Percentiles rank a stretch among this genome's conserved stretches.
Conservation (phyloP, 371 early-diverging fungal species). For the Mucor velutinosus region DNA sequence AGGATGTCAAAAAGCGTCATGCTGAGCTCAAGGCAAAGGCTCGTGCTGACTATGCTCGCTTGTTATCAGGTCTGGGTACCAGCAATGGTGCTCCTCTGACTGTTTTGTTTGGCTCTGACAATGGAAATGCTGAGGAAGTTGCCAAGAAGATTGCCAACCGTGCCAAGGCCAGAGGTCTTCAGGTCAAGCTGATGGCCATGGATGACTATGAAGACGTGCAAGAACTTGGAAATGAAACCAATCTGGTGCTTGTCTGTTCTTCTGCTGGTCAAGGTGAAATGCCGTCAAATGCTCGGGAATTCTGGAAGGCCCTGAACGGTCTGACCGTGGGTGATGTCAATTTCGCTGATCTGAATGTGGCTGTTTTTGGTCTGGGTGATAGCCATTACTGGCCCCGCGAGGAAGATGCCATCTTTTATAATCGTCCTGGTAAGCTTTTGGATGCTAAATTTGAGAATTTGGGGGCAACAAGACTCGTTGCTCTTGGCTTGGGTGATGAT, state of each 20-base stretch:
- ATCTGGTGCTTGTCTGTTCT: constrained; percentile 73
- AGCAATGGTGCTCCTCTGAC: constrained; percentile 68
- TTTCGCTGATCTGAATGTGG: constrained; percentile 63
- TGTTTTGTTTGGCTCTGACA: constrained; percentile 86
- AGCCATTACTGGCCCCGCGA: constrained; percentile 93
- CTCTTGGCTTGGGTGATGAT: constrained; percentile 83
- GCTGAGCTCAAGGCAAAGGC: constrained; percentile 45
- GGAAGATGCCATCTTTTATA: constrained; percentile 85
- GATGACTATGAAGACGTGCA: constrained; percentile 75
- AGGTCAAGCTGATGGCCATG: constrained; percentile 70
- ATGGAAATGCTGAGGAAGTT: constrained; percentile 80
- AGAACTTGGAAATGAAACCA: constrained; percentile 71
- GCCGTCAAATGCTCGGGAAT: constrained; percentile 85
- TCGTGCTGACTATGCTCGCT: constrained; percentile 64
- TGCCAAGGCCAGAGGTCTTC: constrained; percentile 77
- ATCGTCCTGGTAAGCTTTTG: constrained; percentile 84
- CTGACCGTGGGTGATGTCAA: constrained; percentile 58
- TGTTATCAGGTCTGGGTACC: constrained; percentile 54
- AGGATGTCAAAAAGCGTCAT: constrained; percentile 51
- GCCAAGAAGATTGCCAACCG: constrained; percentile 78
- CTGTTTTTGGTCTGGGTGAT: constrained; percentile 90
- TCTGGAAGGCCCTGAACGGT: constrained; percentile 72
- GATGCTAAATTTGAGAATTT: constrained; percentile 73
- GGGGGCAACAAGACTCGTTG: constrained; percentile 63
- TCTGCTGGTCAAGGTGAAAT: constrained; percentile 96